These are phyloP conservation scores for Kurtzmaniella quercitrusa DNA, from an alignment of 1,139 yeast genomes.

Conservation along the genomic window DNA sequence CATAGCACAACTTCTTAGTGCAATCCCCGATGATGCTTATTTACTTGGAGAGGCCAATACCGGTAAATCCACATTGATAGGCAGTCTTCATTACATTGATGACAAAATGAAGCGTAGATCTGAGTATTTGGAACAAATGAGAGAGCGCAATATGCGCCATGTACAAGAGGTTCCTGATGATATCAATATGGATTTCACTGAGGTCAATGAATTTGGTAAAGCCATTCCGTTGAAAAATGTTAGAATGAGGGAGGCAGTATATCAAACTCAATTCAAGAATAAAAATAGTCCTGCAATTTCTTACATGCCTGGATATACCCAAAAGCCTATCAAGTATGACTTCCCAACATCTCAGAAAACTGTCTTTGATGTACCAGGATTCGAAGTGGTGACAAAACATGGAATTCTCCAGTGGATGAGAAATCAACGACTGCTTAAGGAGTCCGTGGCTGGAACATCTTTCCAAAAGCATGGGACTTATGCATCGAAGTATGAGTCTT, in stretches of 20 bases:
- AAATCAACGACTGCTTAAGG: slow-evolving; percentile 28
- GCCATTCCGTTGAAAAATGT: slow-evolving; percentile 6
- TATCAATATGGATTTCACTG: slow-evolving; percentile 11
- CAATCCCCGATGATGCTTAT: slow-evolving; percentile 41
- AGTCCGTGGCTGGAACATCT: slow-evolving; percentile 33
- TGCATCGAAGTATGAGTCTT: slow-evolving; percentile 31
- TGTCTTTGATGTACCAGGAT: slow-evolving; percentile 58
- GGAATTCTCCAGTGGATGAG: slow-evolving; percentile 28
- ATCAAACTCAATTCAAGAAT: slow-evolving; percentile 16
- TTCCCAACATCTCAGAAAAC: slow-evolving; percentile 22
- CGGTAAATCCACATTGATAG: slow-evolving; percentile 71
- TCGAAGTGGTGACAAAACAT: slow-evolving; percentile 21
- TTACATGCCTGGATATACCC: slow-evolving; percentile 55
- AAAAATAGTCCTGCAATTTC: slow-evolving; percentile 45
- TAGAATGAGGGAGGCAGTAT: slow-evolving; percentile 8
- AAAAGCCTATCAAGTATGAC: slow-evolving; percentile 37
- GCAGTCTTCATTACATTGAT: slow-evolving; percentile 36
- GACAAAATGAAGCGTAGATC: slow-evolving; percentile 10
- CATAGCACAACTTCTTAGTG: slow-evolving; percentile 25
- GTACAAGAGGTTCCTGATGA: slow-evolving; percentile 8
- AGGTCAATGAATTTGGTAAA: neutral
- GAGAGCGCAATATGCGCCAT: neutral
- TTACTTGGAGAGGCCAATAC: slow-evolving; percentile 71
- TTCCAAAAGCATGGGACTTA: slow-evolving; percentile 33
- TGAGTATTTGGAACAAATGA: slow-evolving; percentile 6